These are phyloP conservation scores for Trichophyton equinum DNA, from an alignment of 2,329 filamentous ascomycete species.

Conservation along the genomic window DNA sequence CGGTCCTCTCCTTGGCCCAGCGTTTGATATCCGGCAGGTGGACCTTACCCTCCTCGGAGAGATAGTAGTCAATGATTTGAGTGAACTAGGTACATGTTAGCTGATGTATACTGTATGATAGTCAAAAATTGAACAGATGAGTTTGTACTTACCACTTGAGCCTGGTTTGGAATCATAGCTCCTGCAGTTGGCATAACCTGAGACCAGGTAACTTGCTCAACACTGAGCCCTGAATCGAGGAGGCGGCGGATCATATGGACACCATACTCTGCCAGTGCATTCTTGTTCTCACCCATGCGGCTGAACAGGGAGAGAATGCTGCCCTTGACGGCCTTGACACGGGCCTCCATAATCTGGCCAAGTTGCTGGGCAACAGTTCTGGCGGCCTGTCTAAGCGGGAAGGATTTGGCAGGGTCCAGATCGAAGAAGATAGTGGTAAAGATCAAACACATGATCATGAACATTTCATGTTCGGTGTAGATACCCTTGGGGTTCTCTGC, in stretches of 20 bases:
- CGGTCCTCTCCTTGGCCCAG: constrained; percentile 25
- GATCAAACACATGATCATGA: constrained; percentile 34
- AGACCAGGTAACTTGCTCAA: constrained; percentile 56
- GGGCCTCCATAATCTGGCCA: constrained; percentile 30
- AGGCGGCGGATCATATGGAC: constrained; percentile 52
- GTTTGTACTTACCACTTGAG: constrained; percentile 16
- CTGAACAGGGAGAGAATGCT: constrained; percentile 41
- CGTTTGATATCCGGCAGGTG: constrained; percentile 36
- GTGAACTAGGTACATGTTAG: constrained; percentile 43
- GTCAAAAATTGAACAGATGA: constrained; percentile 31
- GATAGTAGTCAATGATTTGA: constrained; percentile 34
- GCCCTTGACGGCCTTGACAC: constrained; percentile 31
- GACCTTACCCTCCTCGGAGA: constrained; percentile 29
- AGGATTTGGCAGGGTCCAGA: constrained; percentile 37
- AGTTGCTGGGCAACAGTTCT: constrained; percentile 29
- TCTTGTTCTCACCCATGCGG: constrained; percentile 39
- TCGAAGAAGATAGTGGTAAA: constrained; percentile 39
- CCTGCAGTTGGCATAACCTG: constrained; percentile 57
- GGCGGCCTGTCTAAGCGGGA: constrained; percentile 35
- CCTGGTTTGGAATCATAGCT: constrained; percentile 56
- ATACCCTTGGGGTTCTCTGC: constrained; percentile 18
- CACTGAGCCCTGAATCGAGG: constrained; percentile 48
- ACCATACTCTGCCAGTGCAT: constrained; percentile 51
- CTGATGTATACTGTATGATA: constrained; percentile 25
- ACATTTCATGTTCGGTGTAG: constrained; percentile 44